A percentile compares a stretch with the other conserved stretches of the same genome.
Evolutionary conservation across 2,329 filamentous ascomycete genomes (phyloP).

Genomic region (Akanthomyces lecanii): DNA sequence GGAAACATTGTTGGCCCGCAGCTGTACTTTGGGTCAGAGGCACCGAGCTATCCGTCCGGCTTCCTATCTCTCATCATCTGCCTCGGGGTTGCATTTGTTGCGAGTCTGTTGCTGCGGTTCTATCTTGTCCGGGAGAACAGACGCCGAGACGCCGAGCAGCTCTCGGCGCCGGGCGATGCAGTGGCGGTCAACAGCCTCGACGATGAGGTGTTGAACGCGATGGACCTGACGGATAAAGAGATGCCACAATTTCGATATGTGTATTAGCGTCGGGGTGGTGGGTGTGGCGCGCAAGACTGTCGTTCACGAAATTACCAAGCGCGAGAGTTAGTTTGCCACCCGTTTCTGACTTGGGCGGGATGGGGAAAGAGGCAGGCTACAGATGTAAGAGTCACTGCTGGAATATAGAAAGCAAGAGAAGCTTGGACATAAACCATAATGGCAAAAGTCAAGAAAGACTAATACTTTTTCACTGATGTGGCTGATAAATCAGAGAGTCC

Average conservation of each 20-base stretch:
- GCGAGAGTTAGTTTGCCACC: background rate
- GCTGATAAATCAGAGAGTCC: background rate
- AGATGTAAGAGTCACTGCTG: no score
- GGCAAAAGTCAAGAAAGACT: background rate
- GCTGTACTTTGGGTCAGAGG: conserved; percentile 54
- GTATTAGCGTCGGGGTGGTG: conserved; percentile 19
- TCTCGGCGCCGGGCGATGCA: background rate
- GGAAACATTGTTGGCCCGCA: conserved; percentile 61
- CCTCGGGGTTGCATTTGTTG: conserved; percentile 47
- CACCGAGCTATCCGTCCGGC: conserved; percentile 57
- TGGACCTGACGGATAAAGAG: conserved; percentile 49
- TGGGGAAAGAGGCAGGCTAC: background rate
- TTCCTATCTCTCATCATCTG: conserved; percentile 59
- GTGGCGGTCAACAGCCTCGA: background rate
- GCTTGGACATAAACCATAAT: background rate
- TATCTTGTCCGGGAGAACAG: conserved; percentile 49
- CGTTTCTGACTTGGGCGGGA: background rate
- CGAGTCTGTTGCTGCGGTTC: conserved; percentile 41
- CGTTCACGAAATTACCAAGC: background rate
- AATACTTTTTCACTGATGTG: background rate
- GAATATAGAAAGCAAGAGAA: background rate
- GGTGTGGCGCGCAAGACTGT: background rate
- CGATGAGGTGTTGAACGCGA: conserved; percentile 14
- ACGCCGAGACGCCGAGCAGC: conserved; percentile 39
- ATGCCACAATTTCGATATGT: conserved; percentile 51